Evolutionary conservation across 2,329 filamentous ascomycete genomes (phyloP).

Genomic region (Leptosphaerulina australis): DNA sequence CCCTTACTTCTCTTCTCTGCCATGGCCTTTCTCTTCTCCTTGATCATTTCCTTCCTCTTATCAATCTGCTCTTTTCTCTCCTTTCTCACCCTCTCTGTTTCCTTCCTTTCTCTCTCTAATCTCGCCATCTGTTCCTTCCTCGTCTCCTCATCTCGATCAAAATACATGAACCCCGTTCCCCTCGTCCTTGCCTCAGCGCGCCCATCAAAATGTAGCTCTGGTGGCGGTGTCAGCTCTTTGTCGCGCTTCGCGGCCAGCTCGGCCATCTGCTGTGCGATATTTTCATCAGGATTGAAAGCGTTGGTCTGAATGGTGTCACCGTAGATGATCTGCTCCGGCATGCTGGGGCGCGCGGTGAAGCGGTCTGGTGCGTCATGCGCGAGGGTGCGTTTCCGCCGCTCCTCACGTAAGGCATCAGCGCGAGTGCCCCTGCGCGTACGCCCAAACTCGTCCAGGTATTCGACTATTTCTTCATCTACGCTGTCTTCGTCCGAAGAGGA

Average conservation of each 20-base stretch:
- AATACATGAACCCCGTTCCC: slow-evolving; percentile 90
- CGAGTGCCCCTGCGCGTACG: slow-evolving; percentile 76
- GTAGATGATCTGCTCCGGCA: slow-evolving; percentile 75
- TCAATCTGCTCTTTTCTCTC: slow-evolving; percentile 56
- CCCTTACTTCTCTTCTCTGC: slow-evolving; percentile 65
- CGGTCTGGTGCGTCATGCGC: slow-evolving; percentile 64
- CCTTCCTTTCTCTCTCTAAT: slow-evolving; percentile 68
- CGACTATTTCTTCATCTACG: slow-evolving; percentile 70
- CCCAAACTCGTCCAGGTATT: slow-evolving; percentile 92
- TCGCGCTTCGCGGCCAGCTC: slow-evolving; percentile 79
- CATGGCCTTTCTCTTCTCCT: slow-evolving; percentile 65
- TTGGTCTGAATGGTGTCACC: slow-evolving; percentile 83
- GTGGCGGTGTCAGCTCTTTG: slow-evolving; percentile 78
- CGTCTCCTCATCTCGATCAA: slow-evolving; percentile 74
- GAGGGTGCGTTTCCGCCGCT: slow-evolving; percentile 59
- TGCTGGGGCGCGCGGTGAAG: slow-evolving; percentile 70
- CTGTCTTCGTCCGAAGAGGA: slow-evolving; percentile 32
- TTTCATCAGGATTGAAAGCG: slow-evolving; percentile 79
- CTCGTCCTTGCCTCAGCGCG: slow-evolving; percentile 82
- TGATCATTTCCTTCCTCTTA: slow-evolving; percentile 68
- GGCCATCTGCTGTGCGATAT: slow-evolving; percentile 71
- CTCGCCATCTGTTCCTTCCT: slow-evolving; percentile 76
- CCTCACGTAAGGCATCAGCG: slow-evolving; percentile 68
- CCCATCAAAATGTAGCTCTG: slow-evolving; percentile 84
- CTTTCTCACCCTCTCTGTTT: slow-evolving; percentile 69